These are phyloP conservation scores for Xylona heveae DNA, from an alignment of 495 filamentous ascomycete species.

Conservation along the genomic window DNA sequence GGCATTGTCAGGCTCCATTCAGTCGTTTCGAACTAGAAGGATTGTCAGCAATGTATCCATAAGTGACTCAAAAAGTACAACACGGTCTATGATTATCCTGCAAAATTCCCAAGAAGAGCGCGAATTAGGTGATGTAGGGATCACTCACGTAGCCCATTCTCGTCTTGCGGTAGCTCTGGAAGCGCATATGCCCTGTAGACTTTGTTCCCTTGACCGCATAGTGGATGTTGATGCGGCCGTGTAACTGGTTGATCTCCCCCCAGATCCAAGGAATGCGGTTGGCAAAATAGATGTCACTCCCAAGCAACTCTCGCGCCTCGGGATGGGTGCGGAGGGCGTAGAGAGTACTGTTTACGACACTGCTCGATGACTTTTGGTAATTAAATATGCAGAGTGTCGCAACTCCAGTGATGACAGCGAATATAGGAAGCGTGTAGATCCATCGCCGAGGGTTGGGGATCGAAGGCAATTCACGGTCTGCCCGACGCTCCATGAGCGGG, in stretches of 20 bases:
- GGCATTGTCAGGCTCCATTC: conserved; percentile 55
- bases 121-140: background rate
- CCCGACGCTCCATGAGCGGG: conserved; percentile 56
- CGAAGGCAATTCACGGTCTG: conserved; percentile 58
- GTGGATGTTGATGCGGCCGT: conserved; percentile 69
- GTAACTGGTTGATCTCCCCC: conserved; percentile 84
- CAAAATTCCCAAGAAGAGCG: conserved; percentile 2
- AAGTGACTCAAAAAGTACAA: background rate
- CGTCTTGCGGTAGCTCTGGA: conserved; percentile 50
- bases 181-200: conserved; percentile 50
- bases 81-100: conserved; percentile 1
- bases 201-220: conserved; percentile 78
- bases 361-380: conserved; percentile 78
- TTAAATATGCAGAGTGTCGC: conserved; percentile 82
- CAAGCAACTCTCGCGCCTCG: conserved; percentile 50
- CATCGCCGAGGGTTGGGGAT: conserved; percentile 18
- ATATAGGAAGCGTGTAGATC: conserved; percentile 33
- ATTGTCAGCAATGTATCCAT: background rate
- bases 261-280: conserved; percentile 80
- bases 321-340: conserved; percentile 74
- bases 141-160: conserved; percentile 48
- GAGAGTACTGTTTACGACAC: conserved; percentile 63
- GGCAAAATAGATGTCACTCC: conserved; percentile 84
- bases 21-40: conserved; percentile 40
- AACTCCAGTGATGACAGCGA: conserved; percentile 32